Evolutionary conservation across 352 stramenopile species (phyloP), one percentile per base, ranked within the genome.

Genomic region (Elongisporangium prolatum): DNA sequence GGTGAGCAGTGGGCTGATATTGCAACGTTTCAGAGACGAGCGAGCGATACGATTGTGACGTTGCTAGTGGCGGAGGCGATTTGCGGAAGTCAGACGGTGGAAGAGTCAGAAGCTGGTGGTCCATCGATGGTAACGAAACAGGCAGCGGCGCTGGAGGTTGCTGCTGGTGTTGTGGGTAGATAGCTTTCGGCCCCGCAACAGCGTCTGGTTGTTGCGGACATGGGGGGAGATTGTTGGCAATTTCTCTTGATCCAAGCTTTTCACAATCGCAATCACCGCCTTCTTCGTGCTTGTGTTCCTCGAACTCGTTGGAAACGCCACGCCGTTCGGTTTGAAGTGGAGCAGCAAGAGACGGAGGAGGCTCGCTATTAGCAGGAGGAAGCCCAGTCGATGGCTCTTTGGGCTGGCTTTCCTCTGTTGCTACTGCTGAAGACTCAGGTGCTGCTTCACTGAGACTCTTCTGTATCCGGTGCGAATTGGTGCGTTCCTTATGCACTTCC

Each of bases 401-500:
- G 50, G 5, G 20, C 3, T 44, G 18, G 2, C 10, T 60, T 25
- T 47, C 56, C 52, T 47, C 57, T 50, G 48, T 0, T 40, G 22
- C n/a, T 49, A 52, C 21, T 56, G 37, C n/a, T 53, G 24, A 51
- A 68, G 69, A 52, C 72, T 44, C 10, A 6, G 44, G n/a, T 7
- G 47, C 11, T 18, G 17, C 3, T 20, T 54, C 55, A 28, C 18
- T 17, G 21, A 16, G 13, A 4, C 55, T 48, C 55, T 60, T 83
- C 50, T 80, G 70, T 21, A 78, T 63, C 16, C 74, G 74, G 40
- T 83, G 74, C 49, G 71, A 83, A 60, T 80, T 83, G 22, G 74
- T 83, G 48, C 74, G 74, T 21, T 83, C 71, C 56, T 83, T 83
- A 63, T 83, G 74, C 24, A 83, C 74, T 56, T 83, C 74, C 74